Evolutionary conservation across 176 grass and related monocot species (phyloP).

Genomic region (barley (Hordeum vulgare)): DNA sequence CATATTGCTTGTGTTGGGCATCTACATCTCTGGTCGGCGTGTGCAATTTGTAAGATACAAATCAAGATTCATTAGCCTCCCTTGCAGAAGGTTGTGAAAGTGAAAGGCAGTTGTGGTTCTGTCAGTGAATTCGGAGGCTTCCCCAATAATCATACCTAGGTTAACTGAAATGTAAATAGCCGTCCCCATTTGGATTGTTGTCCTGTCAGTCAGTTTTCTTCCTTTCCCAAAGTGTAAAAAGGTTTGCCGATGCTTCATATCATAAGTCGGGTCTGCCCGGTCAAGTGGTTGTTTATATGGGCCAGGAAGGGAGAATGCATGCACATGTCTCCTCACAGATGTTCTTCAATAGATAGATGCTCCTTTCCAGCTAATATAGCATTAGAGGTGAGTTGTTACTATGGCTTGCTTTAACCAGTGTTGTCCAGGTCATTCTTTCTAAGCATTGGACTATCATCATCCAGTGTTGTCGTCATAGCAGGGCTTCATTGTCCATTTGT

Average conservation of each 20-base stretch:
- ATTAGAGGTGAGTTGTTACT: conserved; percentile 24
- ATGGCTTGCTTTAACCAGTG: conserved; percentile 7
- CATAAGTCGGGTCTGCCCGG: conserved; percentile 62
- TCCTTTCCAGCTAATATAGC: conserved; percentile 36
- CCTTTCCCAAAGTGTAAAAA: conserved; percentile 64
- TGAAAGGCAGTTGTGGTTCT: conserved; percentile 27
- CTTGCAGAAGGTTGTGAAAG: conserved; percentile 42
- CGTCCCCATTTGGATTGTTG: conserved; percentile 43
- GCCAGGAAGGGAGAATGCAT: conserved; percentile 37
- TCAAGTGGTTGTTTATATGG: conserved; percentile 62
- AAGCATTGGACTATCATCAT: conserved; percentile 10
- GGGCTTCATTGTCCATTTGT: conserved; percentile 20
- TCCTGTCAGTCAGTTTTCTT: conserved; percentile 20
- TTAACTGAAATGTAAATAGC: conserved; percentile 86
- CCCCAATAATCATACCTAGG: conserved; percentile 69
- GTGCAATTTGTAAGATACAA: conserved; percentile 65
- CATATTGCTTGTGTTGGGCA: conserved; percentile 25
- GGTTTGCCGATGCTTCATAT: conserved; percentile 47
- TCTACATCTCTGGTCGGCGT: conserved; percentile 20
- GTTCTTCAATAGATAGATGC: conserved; percentile 30
- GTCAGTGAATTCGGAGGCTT: conserved; percentile 50
- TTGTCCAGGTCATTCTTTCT: conserved; percentile 4
- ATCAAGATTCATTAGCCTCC: conserved; percentile 90
- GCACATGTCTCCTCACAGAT: conserved; percentile 29
- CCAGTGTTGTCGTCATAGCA: conserved; percentile 13